A percentile compares a stretch with the other conserved stretches of the same genome.
Conservation (phyloP, 495 filamentous ascomycete genomes). For the Annulohypoxylon stygium region DNA sequence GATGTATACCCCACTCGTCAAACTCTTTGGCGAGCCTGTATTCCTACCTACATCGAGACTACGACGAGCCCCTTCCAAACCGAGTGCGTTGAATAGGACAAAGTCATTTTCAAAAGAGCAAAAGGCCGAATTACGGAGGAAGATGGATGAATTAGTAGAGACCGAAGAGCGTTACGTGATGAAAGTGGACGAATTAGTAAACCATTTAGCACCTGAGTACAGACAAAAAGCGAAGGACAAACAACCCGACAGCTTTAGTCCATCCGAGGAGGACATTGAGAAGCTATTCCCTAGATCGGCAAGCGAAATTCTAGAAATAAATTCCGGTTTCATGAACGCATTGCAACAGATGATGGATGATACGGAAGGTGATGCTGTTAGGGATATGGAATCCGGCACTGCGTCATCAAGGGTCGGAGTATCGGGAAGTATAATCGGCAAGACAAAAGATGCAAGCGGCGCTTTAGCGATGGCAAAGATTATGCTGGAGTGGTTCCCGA, state of each 20-base stretch:
- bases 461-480: slow-evolving; percentile 79
- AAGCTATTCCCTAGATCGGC: slow-evolving; percentile 85
- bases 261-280: slow-evolving; percentile 76
- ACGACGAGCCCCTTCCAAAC: slow-evolving; percentile 86
- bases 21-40: slow-evolving; percentile 81
- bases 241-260: slow-evolving; percentile 73
- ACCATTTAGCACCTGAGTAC: slow-evolving; percentile 79
- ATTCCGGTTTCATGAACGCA: slow-evolving; percentile 80
- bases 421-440: slow-evolving; percentile 60
- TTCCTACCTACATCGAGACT: slow-evolving; percentile 91
- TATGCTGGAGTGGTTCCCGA: slow-evolving; percentile 89
- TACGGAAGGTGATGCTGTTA: slow-evolving; percentile 82
- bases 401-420: slow-evolving; percentile 58
- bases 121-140: slow-evolving; percentile 84
- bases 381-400: slow-evolving; percentile 67
- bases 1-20: slow-evolving; percentile 77
- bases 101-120: slow-evolving; percentile 82
- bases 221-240: slow-evolving; percentile 72
- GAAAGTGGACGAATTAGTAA: slow-evolving; percentile 84
- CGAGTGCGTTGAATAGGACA: slow-evolving; percentile 79
- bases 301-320: slow-evolving; percentile 80
- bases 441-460: slow-evolving; percentile 77
- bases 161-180: slow-evolving; percentile 94
- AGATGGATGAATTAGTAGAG: slow-evolving; percentile 91
- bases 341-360: slow-evolving; percentile 82